A percentile compares a stretch with the other conserved stretches of the same genome.
phyloP scores from a whole-genome alignment of 495 filamentous ascomycete genomes.

The Lasiosphaeria hispida region DNA sequence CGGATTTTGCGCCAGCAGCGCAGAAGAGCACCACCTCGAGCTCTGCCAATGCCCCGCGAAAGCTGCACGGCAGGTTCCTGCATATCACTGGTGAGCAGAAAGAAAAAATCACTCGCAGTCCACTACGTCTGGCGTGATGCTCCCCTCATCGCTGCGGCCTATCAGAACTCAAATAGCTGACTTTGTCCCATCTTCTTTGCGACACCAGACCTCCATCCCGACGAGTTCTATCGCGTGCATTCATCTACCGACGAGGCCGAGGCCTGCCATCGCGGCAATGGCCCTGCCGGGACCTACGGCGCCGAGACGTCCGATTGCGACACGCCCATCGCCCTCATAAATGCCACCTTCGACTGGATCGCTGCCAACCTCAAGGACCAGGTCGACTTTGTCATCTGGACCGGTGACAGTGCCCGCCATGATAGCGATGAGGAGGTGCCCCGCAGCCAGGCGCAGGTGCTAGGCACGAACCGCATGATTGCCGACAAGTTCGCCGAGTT shows the following conservation, averaged over 20 bases:
- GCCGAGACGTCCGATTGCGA: slow-evolving; percentile 88
- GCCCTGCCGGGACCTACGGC: slow-evolving; percentile 76
- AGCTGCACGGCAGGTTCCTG: slow-evolving; percentile 78
- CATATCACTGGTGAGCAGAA: slow-evolving; percentile 88
- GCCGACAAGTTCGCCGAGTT: slow-evolving; percentile 72
- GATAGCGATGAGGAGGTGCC: slow-evolving; percentile 87
- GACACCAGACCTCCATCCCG: slow-evolving; percentile 78
- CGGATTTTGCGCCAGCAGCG: slow-evolving; percentile 15
- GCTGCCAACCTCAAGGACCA: slow-evolving; percentile 74
- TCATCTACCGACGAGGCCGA: slow-evolving; percentile 63
- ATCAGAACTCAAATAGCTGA: slow-evolving; percentile 2
- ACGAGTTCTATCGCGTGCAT: slow-evolving; percentile 76
- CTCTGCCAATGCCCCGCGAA: slow-evolving; percentile 34
- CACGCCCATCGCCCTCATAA: slow-evolving; percentile 71
- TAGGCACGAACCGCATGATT: slow-evolving; percentile 69
- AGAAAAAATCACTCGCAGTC: too few species aligned
- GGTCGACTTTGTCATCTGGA: slow-evolving; percentile 97
- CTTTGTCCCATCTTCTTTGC: not conserved
- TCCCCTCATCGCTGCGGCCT: not conserved
- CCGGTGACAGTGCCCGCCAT: slow-evolving; percentile 91
- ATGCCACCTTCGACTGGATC: slow-evolving; percentile 93
- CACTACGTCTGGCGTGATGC: too few species aligned
- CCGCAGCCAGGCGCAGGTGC: slow-evolving; percentile 68
- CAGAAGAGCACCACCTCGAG: slow-evolving; percentile 2
- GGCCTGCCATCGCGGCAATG: slow-evolving; percentile 77